Conservation (phyloP, 225 moss, liverwort and hornwort genomes). For the Lunularia cruciata region DNA sequence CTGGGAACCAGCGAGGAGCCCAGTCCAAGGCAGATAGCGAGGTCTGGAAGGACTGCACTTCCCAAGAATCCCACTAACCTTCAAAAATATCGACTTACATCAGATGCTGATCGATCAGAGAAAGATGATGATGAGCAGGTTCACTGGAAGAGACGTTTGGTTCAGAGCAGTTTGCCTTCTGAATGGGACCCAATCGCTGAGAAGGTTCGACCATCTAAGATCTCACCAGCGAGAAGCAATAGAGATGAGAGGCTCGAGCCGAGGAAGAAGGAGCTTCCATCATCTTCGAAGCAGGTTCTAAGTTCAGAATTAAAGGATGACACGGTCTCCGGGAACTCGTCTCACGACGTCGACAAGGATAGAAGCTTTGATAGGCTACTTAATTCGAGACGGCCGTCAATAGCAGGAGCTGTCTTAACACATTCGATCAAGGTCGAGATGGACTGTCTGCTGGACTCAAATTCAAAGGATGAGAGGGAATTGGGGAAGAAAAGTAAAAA, state of each 20-base stretch:
- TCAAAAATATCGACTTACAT: not conserved
- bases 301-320: no score
- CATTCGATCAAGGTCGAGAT: not conserved
- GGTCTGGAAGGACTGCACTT: not conserved
- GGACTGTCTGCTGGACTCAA: not conserved
- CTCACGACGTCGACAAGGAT: not conserved
- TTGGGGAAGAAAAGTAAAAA: not conserved
- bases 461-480: not conserved
- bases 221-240: not conserved
- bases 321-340: not conserved
- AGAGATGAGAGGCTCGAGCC: not conserved
- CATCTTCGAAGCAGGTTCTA: no score
- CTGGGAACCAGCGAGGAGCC: not conserved
- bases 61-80: not conserved
- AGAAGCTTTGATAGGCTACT: not conserved
- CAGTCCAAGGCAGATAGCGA: not conserved
- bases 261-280: constrained; percentile 1
- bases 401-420: not conserved
- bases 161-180: not conserved
- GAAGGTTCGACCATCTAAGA: not conserved
- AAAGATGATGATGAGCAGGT: not conserved
- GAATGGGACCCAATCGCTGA: not conserved
- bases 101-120: not conserved
- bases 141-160: not conserved
- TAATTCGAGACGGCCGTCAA: not conserved